Evolutionary conservation across 257 asterid genomes (phyloP).

Genomic region (Solanum chaucha): DNA sequence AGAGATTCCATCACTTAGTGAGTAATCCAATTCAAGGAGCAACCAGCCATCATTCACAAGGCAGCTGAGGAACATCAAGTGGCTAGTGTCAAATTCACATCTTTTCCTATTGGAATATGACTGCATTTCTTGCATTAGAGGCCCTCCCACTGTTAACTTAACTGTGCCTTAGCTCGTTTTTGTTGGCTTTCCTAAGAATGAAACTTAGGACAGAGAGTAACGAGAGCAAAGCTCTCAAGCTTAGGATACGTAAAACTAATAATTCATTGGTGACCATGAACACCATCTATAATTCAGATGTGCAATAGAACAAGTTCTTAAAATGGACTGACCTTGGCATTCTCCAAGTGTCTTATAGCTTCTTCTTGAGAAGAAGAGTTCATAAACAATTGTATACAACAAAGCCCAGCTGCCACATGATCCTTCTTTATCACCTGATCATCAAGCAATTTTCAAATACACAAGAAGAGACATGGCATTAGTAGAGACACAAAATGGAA

Average conservation of each 20-base stretch:
- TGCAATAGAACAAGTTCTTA: not conserved
- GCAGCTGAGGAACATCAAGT: not conserved
- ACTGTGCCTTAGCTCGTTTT: not conserved
- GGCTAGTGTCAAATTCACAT: not conserved
- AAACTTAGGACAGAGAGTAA: not conserved
- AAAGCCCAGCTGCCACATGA: slow-evolving; percentile 90
- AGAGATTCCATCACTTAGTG: not conserved
- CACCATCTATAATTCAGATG: not conserved
- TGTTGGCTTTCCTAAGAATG: not conserved
- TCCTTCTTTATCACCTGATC: slow-evolving; percentile 88
- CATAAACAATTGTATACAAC: slow-evolving; percentile 92
- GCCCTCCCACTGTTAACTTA: not conserved
- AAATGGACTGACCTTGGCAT: slow-evolving; percentile 51
- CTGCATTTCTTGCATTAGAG: not conserved
- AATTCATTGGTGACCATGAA: not conserved
- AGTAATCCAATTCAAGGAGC: not conserved
- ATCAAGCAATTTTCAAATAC: slow-evolving; percentile 12
- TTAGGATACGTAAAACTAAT: not conserved
- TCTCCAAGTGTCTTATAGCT: slow-evolving; percentile 79
- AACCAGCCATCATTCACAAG: not conserved
- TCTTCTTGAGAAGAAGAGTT: slow-evolving; percentile 91
- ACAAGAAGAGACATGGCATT: not conserved
- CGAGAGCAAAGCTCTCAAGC: not conserved
- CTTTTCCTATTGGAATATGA: not conserved
- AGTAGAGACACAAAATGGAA: not conserved